Conservation (phyloP, 1,284 basidiomycete genomes). For the Coniferiporia weirii region DNA sequence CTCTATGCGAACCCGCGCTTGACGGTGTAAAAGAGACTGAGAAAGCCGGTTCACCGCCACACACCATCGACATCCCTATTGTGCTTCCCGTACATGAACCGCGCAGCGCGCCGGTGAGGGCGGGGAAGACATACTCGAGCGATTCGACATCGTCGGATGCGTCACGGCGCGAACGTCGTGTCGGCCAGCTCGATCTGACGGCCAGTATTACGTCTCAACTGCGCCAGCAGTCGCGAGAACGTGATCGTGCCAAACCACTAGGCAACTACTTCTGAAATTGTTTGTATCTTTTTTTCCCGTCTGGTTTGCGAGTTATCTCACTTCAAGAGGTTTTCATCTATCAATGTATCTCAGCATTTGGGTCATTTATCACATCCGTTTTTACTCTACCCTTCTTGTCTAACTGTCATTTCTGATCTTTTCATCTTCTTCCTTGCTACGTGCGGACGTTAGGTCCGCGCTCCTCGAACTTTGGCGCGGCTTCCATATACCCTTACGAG, state of each 20-base stretch:
- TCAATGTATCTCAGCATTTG: too few relatives aligned
- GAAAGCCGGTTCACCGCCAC: background rate
- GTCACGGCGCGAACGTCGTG: constrained; percentile 3
- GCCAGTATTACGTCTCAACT: constrained; percentile 5
- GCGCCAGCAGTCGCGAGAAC: background rate
- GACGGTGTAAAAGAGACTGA: background rate
- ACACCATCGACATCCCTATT: constrained; percentile 6
- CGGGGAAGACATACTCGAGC: background rate
- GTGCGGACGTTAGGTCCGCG: too few relatives aligned
- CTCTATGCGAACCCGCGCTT: constrained; percentile 28
- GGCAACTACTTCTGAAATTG: constrained; percentile 7
- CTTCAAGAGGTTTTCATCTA: background rate
- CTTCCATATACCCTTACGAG: too few relatives aligned
- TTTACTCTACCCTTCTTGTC: too few relatives aligned
- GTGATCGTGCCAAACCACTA: background rate
- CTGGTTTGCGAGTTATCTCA: background rate
- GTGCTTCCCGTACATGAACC: constrained; percentile 8
- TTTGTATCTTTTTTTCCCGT: background rate
- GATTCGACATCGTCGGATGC: background rate
- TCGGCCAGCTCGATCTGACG: background rate
- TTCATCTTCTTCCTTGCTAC: too few relatives aligned
- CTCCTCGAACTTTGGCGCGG: too few relatives aligned
- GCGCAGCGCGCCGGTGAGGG: background rate
- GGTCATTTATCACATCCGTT: too few relatives aligned
- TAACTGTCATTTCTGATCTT: too few relatives aligned